Evolutionary conservation across 331 rosid genomes (phyloP).

Genomic region (Pyracantha coccinea): DNA sequence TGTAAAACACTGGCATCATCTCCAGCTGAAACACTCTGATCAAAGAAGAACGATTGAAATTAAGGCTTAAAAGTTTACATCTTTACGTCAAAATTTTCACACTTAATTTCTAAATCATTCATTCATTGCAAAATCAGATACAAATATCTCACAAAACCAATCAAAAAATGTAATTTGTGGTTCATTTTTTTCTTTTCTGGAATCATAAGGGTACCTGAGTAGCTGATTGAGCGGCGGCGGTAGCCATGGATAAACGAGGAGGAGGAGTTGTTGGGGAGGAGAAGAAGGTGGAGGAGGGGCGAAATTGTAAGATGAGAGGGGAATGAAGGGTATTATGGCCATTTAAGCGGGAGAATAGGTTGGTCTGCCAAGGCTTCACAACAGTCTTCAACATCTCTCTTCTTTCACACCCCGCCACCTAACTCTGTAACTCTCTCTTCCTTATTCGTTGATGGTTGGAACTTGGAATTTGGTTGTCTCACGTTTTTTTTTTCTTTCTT

Average conservation of each 20-base stretch:
- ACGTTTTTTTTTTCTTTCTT: not conserved
- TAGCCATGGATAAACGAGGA: conserved; percentile 57
- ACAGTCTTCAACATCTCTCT: conserved; percentile 33
- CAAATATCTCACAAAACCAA: not conserved
- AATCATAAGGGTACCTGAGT: conserved; percentile 20
- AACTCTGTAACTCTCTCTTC: not conserved
- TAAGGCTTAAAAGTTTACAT: not conserved
- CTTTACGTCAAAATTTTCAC: not conserved
- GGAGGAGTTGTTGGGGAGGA: conserved; percentile 16
- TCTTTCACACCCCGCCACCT: not conserved
- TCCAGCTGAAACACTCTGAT: conserved; percentile 46
- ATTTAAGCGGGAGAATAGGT: conserved; percentile 27
- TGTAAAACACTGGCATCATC: conserved; percentile 42
- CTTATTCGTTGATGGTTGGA: not conserved
- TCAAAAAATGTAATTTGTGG: not conserved
- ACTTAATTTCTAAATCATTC: not conserved
- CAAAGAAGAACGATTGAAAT: conserved; percentile 8
- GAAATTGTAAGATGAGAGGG: conserved; percentile 17
- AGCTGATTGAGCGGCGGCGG: conserved; percentile 49
- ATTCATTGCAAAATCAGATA: not conserved
- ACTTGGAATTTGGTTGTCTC: too few relatives aligned
- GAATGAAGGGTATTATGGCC: conserved; percentile 24
- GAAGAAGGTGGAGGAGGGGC: conserved; percentile 22
- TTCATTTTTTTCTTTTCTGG: not conserved
- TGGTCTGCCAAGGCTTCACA: conserved; percentile 47